Conservation (phyloP, 164 flowering plant genomes). For the Protea cynaroides region DNA sequence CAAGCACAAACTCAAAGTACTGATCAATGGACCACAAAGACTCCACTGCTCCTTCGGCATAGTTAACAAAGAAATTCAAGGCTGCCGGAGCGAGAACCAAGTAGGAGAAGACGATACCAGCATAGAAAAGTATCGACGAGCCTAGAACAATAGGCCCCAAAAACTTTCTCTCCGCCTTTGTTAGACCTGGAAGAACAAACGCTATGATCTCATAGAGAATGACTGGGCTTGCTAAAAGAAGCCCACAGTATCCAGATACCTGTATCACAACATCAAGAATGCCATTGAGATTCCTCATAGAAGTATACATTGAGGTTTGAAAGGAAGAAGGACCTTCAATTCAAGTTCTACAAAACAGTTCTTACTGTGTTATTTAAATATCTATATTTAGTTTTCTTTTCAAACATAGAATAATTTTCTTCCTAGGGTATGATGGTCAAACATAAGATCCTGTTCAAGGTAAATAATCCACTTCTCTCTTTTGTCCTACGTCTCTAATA, state of each 20-base stretch:
- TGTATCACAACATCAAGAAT: conserved; percentile 24
- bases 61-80: conserved; percentile 82
- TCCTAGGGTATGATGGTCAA: too few species aligned
- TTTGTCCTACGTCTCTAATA: too few species aligned
- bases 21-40: conserved; percentile 98
- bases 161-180: conserved; percentile 77
- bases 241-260: conserved; percentile 99
- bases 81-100: conserved; percentile 92
- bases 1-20: conserved; percentile 93
- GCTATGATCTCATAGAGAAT: conserved; percentile 96
- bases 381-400: too few species aligned
- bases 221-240: conserved; percentile 86
- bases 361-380: too few species aligned
- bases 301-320: not conserved
- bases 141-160: conserved; percentile 92
- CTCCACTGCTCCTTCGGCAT: conserved; percentile 97
- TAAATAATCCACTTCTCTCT: too few species aligned
- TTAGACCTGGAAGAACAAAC: conserved; percentile 91
- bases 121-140: conserved; percentile 89
- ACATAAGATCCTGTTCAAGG: too few species aligned
- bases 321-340: not conserved
- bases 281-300: not conserved
- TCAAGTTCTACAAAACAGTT: too few species aligned
- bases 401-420: too few species aligned
- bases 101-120: conserved; percentile 84